Evolutionary conservation across 352 stramenopile genomes (phyloP).

Genomic region (Globisporangium cederbergense): DNA sequence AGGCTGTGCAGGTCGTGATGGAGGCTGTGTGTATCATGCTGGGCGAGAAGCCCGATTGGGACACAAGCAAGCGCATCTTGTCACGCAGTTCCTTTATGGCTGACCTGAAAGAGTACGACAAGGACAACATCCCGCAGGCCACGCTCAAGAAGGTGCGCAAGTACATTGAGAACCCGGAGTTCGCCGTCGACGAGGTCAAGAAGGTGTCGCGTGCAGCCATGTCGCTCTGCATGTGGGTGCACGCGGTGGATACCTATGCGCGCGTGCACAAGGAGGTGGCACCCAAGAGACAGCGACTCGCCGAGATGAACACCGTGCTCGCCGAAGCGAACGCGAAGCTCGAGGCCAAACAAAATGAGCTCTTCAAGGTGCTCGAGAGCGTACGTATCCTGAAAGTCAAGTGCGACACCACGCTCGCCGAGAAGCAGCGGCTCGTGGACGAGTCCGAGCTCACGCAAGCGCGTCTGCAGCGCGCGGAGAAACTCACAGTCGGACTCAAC

Average conservation of each 20-base stretch:
- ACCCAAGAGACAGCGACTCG: constrained; percentile 65
- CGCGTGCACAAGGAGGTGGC: constrained; percentile 71
- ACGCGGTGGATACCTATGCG: constrained; percentile 81
- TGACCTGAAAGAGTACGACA: constrained; percentile 87
- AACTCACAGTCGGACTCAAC: constrained; percentile 61
- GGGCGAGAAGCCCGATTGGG: constrained; percentile 80
- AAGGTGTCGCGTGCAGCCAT: constrained; percentile 78
- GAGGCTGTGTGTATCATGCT: constrained; percentile 88
- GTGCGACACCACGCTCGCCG: constrained; percentile 51
- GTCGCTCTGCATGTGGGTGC: constrained; percentile 88
- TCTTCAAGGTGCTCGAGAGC: constrained; percentile 49
- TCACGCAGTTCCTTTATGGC: constrained; percentile 70
- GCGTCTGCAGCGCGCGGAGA: constrained; percentile 52
- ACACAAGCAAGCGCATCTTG: constrained; percentile 78
- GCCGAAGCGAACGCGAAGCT: constrained; percentile 70
- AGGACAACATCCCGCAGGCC: constrained; percentile 57
- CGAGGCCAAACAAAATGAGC: constrained; percentile 60
- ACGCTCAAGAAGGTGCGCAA: constrained; percentile 76
- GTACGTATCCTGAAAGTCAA: constrained; percentile 54
- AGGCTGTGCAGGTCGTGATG: constrained; percentile 84
- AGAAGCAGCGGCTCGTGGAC: constrained; percentile 66
- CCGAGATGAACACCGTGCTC: constrained; percentile 74
- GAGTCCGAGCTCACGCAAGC: constrained; percentile 60
- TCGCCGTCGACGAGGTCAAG: constrained; percentile 78
- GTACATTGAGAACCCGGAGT: constrained; percentile 84